Base-by-base conservation (phyloP, 2,329 filamentous ascomycete genomes). In the Aureobasidium pullulans region DNA sequence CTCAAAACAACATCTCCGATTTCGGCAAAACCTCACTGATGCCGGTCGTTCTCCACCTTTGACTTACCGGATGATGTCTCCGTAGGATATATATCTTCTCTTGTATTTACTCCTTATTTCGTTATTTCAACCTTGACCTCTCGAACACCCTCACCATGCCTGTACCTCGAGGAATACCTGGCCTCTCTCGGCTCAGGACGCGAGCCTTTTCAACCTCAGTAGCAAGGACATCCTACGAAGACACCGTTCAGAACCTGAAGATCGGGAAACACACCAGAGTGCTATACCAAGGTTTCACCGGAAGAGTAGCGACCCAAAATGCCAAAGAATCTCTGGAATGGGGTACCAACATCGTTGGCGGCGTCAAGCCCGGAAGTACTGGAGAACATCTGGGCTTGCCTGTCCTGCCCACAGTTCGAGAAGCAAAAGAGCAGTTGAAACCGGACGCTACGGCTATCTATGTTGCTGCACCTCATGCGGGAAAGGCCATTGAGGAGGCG, bases 391-490 rank as follows among this genome's bases (percentile, higher is more conserved):
- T 92, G 19, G 87, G 86, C 2, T 76, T 90, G 37, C 89, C 89
- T 1, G 79, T 92, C 1, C 76, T 90, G 19, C 85, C 87, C 1
- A 84, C 81, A 44, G 85, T 92, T 32, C 79, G 79, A 66, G 82
- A 80, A 68, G 89, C 89, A 6, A 84, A 88, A 75, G 81, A 87
- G 64, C 77, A 82, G 65, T 74, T 90, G 39, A 88, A 85, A 66
- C 88, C 89, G 2, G 84, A 91, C 73, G 89, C 88, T 4, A 90
- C 88, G 1, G 88, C 85, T 4, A 88, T 93, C 59, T 92, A 90
- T 65, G 89, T 92, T 2, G 85, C 88, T 1, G 88, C 88, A n/a
- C 82, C 85, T 61, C 83, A 88, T 64, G 89, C 88, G 1, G 79
- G 85, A 0, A 77, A 78, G 29, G 89, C 89, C 0, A 91, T 93